A percentile compares a stretch with the other conserved stretches of the same genome.
Evolutionary conservation across 345 rosid genomes (phyloP).

Genomic region (Citrus unshiu): DNA sequence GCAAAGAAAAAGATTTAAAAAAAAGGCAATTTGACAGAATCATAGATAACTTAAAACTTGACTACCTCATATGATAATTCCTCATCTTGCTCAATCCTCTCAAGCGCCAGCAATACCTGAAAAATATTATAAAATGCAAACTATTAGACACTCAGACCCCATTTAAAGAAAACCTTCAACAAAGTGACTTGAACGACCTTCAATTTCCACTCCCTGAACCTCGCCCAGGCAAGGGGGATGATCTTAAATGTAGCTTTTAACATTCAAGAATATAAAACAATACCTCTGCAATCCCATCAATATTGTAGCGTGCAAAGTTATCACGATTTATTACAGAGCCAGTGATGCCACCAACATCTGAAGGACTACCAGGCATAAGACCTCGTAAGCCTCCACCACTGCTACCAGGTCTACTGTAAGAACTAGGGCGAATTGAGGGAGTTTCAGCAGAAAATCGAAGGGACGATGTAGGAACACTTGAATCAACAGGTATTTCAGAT

Average conservation of each 20-base stretch:
- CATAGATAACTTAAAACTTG: slow-evolving; percentile 14
- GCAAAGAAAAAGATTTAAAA: slow-evolving; percentile 15
- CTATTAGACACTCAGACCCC: neutral
- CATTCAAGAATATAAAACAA: neutral
- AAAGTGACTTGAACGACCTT: neutral
- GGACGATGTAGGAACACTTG: slow-evolving; percentile 35
- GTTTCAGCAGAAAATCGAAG: slow-evolving; percentile 34
- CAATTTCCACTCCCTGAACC: neutral
- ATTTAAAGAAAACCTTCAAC: neutral
- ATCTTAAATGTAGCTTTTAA: neutral
- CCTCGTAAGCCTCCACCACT: slow-evolving; percentile 37
- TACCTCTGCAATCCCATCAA: slow-evolving; percentile 96
- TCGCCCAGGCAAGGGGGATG: neutral
- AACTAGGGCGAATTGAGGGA: slow-evolving; percentile 17
- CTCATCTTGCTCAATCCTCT: slow-evolving; percentile 87
- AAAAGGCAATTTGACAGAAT: neutral
- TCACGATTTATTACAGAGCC: slow-evolving; percentile 45
- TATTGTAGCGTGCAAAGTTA: slow-evolving; percentile 50
- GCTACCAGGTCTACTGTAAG: slow-evolving; percentile 32
- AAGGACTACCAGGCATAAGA: slow-evolving; percentile 50
- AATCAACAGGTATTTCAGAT: slow-evolving; percentile 37
- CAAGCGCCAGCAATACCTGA: slow-evolving; percentile 81
- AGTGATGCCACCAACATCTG: slow-evolving; percentile 44
- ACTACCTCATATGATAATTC: slow-evolving; percentile 76
- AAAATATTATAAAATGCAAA: slow-evolving; percentile 14